Percentiles rank a stretch among this genome's conserved stretches.
phyloP scores from a whole-genome alignment of 495 filamentous ascomycete species.

The Neurospora pannonica region DNA sequence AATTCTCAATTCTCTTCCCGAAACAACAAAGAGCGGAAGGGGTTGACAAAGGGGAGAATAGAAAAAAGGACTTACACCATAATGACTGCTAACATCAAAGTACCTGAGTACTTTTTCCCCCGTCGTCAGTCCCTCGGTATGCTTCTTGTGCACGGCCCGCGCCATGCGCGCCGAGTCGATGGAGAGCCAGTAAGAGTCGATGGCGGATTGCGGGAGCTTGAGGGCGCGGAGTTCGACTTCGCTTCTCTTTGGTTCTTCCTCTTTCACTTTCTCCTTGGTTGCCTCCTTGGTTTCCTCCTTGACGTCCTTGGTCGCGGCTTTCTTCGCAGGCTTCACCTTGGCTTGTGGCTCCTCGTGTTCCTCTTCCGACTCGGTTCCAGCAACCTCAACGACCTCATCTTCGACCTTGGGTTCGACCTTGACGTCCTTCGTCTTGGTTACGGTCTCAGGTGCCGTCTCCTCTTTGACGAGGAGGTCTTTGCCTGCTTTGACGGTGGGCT shows the following conservation, averaged over 20 bases:
- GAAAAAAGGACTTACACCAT: constrained; percentile 57
- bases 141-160: constrained; percentile 55
- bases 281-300: background rate
- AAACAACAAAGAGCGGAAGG: background rate
- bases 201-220: constrained; percentile 51
- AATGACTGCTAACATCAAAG: constrained; percentile 82
- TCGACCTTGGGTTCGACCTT: background rate
- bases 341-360: background rate
- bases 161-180: constrained; percentile 50
- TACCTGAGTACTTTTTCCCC: constrained; percentile 80
- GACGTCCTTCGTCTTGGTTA: constrained; percentile 3
- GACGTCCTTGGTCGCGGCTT: constrained; percentile 14
- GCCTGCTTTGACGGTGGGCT: constrained; percentile 47
- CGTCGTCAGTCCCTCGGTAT: constrained; percentile 45
- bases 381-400: background rate
- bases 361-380: constrained; percentile 12
- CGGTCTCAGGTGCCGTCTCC: constrained; percentile 5
- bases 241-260: constrained; percentile 9
- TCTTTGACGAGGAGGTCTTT: constrained; percentile 32
- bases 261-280: constrained; percentile 3
- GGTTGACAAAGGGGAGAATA: background rate
- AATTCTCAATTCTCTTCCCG: background rate
- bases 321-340: constrained; percentile 28
- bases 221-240: constrained; percentile 41
- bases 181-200: constrained; percentile 61